Conservation (phyloP, 1,284 basidiomycete species). For the Leccinum griseonigrum region DNA sequence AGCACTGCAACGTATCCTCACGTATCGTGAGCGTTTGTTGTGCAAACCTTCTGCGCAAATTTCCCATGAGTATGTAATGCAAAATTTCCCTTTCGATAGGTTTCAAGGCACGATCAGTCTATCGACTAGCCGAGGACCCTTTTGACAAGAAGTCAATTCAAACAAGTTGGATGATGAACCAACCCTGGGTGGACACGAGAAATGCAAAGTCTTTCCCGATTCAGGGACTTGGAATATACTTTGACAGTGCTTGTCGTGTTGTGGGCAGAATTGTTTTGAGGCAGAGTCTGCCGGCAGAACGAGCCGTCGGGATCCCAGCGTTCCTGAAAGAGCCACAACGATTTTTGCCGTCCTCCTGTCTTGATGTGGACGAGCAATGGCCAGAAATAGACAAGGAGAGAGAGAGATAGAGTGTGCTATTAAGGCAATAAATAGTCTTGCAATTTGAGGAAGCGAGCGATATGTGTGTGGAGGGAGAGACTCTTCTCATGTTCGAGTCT, state of each 20-base stretch:
- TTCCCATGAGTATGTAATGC: neutral
- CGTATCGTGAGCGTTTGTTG: neutral
- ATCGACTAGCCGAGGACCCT: neutral
- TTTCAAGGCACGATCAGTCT: neutral
- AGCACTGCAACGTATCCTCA: neutral
- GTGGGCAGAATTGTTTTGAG: constrained; percentile 2
- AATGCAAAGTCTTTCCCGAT: neutral
- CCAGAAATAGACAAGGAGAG: constrained; percentile 3
- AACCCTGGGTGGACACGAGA: neutral
- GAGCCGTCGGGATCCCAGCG: too few species aligned
- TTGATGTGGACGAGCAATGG: constrained; percentile 15
- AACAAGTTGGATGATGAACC: neutral
- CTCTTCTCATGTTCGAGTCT: too few species aligned
- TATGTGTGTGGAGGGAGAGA: too few species aligned
- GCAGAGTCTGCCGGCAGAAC: constrained; percentile 1
- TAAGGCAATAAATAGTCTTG: constrained; percentile 14
- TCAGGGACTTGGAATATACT: neutral
- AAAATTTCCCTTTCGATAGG: neutral
- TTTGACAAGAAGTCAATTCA: neutral
- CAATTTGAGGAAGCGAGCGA: constrained; percentile 18
- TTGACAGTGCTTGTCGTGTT: neutral
- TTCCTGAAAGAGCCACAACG: neutral
- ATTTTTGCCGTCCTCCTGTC: constrained; percentile 6
- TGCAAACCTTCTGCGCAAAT: neutral
- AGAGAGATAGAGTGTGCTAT: constrained; percentile 6